Evolutionary conservation across 2,329 filamentous ascomycete species (phyloP), one percentile per base, ranked within the genome.

Genomic region (Boeremia exigua): DNA sequence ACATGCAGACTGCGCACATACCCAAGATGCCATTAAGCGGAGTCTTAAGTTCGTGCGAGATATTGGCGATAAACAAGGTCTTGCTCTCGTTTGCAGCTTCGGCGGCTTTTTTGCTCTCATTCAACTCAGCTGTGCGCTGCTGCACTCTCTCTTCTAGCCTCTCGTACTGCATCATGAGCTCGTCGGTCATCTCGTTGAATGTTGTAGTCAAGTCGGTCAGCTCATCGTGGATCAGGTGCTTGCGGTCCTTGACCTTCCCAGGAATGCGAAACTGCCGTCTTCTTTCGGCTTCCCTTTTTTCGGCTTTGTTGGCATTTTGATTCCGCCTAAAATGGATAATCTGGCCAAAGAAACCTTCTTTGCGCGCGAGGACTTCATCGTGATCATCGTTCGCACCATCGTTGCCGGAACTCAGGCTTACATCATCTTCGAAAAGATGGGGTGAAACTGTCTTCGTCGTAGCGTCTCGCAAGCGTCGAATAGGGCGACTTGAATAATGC

Each of bases 41-140:
- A 1, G 95, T 99, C 72, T 96, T 96, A 32, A 99, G 82, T 74
- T 98, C 87, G 63, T 89, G 87, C 1, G 84, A 87, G 46, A 98
- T 96, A 67, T 98, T 98, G 15, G 95, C 95, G 60, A 99, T 96
- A 78, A 98, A 98, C 8, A 98, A 81, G 0, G 95, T 98, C 78
- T 99, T 99, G 81, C 91, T 96, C 77, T 96, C 91, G 67, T 96
- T 97, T 3, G 93, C 93, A n/a, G 91, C 90, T 75, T 96, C 93
- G 1, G 93, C 93, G 1, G 92, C 91, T 77, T 92, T 91, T 74
- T 96, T 96, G 78, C 89, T 96, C 58, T 91, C 86, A 69, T 96
- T 92, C 0, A 97, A 81, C 74, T 97, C 90, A 32, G 85, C 85
- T 0, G 93, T 97, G 51, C 93, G 84, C 72, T 93, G 87, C 6